These are phyloP conservation scores for Ambrosia trifida DNA, from an alignment of 129 eudicot species.

Conservation along the genomic window DNA sequence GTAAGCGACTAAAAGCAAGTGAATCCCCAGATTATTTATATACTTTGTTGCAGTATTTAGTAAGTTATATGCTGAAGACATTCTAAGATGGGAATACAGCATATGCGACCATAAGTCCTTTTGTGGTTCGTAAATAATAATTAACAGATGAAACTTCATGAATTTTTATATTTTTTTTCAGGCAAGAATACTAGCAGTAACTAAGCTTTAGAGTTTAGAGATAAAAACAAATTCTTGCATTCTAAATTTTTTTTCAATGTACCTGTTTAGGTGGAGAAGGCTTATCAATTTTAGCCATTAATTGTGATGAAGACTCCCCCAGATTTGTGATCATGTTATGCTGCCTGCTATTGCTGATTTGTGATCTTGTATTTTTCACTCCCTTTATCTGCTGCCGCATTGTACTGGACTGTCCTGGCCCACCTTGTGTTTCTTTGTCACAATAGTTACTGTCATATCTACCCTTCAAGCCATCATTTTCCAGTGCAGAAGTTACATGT, in stretches of 20 bases:
- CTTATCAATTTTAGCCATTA: constrained; percentile 31
- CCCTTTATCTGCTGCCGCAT: constrained; percentile 29
- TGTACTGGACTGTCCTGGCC: constrained; percentile 27
- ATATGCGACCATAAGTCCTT: background rate
- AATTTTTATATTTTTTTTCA: background rate
- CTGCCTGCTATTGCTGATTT: constrained; percentile 24
- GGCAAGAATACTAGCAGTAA: background rate
- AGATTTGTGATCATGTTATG: constrained; percentile 35
- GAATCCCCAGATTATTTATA: constrained; percentile 6
- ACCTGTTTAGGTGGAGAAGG: constrained; percentile 44
- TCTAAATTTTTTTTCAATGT: constrained; percentile 12
- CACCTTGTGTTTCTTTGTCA: constrained; percentile 28
- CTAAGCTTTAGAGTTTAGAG: constrained; percentile 10
- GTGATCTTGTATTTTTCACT: constrained; percentile 22
- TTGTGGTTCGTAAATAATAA: background rate
- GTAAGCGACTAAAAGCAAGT: background rate
- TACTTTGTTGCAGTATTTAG: background rate
- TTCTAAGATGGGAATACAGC: background rate
- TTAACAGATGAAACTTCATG: background rate
- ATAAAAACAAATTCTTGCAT: constrained; percentile 16
- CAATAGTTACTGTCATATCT: constrained; percentile 26
- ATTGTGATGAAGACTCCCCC: constrained; percentile 34
- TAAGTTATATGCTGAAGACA: background rate
- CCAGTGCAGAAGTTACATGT: constrained; percentile 24
- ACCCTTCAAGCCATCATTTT: constrained; percentile 30